Base-by-base conservation (phyloP, 140 eudicot species). In the Flaveria floridana region DNA sequence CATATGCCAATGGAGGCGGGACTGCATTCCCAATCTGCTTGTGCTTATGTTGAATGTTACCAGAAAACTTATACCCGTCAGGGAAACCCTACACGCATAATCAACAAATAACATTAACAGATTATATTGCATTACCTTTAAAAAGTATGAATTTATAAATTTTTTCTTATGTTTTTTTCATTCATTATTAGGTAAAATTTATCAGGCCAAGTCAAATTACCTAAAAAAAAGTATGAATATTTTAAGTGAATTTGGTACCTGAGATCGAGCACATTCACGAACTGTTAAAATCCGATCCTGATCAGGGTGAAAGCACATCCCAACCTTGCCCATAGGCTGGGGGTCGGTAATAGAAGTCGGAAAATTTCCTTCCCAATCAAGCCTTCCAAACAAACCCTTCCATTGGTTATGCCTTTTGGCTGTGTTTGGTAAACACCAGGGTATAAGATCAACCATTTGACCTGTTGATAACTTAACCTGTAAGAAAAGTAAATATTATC, bases 11-110 rank as follows among this genome's bases (percentile, higher is more conserved):
- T 6, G 95, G 92, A 70, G 92, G 95, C 41, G 95, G 92, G 25
- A 91, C 95, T 1, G 92, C 95, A 81, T 88, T 91, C 7, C 97
- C 97, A 64, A 88, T 88, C 81, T 88, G 97, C 74, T 88, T 78
- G 79, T 88, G 92, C 65, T 80, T 88, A 77, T 88, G 88, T 70
- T 75, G 84, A 20, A 90, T 81, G 75, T 83, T 88, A 18, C 95
- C 95, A 18, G 84, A 73, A 79, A 91, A 91, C 78, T 86, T 78
- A 26, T 88, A 91, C 37, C 86, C 72, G 65, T 86, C 95, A 7
- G 87, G 88, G 73, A 89, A 89, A 23, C 96, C 96, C 92, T 89
- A 65, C 79, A 81, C 53, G 30, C 21, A 70, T 65, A 20, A 64
- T 76, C 6, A 37, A 39, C 3, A 67, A 19, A 18, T 7, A 19